Evolutionary conservation across 768 basidiomycete genomes (phyloP).

Genomic region (Naganishia onofrii): DNA sequence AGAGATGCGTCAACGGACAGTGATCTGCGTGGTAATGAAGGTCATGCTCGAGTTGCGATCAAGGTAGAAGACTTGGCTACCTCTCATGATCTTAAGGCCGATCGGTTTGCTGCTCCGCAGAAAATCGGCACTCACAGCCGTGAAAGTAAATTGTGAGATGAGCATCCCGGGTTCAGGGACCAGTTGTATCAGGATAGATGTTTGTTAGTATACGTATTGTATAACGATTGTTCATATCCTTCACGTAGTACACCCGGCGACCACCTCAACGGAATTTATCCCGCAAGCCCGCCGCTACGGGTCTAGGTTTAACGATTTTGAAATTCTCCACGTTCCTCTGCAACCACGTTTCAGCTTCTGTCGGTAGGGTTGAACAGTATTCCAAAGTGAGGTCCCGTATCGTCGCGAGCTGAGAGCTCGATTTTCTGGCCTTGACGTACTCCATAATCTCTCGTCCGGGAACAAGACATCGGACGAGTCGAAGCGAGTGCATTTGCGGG

Average conservation of each 20-base stretch:
- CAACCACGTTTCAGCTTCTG: slow-evolving; percentile 13
- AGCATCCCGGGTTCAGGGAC: not conserved
- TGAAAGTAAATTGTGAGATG: slow-evolving; percentile 5
- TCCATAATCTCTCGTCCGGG: slow-evolving; percentile 13
- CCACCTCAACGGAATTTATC: not conserved
- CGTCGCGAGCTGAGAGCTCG: not conserved
- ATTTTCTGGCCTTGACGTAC: slow-evolving; percentile 14
- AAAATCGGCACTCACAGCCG: slow-evolving; percentile 14
- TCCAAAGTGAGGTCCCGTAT: slow-evolving; percentile 8
- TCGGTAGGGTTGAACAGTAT: not conserved
- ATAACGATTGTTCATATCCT: not conserved
- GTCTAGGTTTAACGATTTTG: not conserved
- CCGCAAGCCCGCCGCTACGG: not conserved
- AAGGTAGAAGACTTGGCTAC: slow-evolving; percentile 41
- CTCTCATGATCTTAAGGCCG: slow-evolving; percentile 37
- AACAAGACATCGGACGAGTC: slow-evolving; percentile 4
- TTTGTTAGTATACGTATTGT: not conserved
- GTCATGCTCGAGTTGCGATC: slow-evolving; percentile 34
- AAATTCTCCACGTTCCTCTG: slow-evolving; percentile 19
- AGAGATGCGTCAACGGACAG: slow-evolving; percentile 31
- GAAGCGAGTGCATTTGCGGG: slow-evolving; percentile 21
- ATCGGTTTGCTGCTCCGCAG: slow-evolving; percentile 19
- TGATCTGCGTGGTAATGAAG: slow-evolving; percentile 39
- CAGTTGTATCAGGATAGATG: slow-evolving; percentile 14
- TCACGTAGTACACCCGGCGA: too few relatives aligned